These are phyloP conservation scores for Cafeteria roenbergensis DNA, from an alignment of 108 stramenopile species.

Conservation along the genomic window DNA sequence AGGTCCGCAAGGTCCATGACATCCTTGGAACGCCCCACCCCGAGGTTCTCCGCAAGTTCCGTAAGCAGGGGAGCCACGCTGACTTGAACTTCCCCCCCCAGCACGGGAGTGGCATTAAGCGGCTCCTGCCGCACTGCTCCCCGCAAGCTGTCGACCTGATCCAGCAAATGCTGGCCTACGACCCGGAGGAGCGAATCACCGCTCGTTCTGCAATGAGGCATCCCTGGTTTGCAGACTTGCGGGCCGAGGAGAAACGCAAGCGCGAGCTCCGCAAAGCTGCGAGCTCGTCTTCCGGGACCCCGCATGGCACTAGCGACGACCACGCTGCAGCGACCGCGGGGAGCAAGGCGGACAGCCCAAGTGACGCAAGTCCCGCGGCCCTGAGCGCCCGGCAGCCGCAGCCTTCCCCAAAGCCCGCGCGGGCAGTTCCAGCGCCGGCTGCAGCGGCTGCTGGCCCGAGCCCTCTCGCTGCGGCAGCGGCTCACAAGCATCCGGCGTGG, in stretches of 20 bases:
- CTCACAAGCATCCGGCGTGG: too few species aligned
- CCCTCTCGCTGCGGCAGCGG: too few species aligned
- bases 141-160: conserved; percentile 50
- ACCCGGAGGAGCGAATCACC: conserved; percentile 57
- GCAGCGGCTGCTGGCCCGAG: too few species aligned
- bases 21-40: conserved; percentile 47
- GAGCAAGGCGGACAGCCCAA: too few species aligned
- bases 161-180: conserved; percentile 48
- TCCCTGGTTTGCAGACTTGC: conserved; percentile 52
- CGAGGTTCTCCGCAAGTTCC: conserved; percentile 43
- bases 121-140: conserved; percentile 53
- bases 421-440: too few species aligned
- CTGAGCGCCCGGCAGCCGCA: too few species aligned
- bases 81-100: conserved; percentile 51
- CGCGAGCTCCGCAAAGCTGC: conserved; percentile 2
- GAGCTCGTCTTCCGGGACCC: too few species aligned
- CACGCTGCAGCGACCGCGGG: too few species aligned
- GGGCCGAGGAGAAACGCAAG: conserved; percentile 17
- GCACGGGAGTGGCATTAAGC: conserved; percentile 53
- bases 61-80: conserved; percentile 52
- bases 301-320: neutral
- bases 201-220: conserved; percentile 53
- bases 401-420: too few species aligned
- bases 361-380: too few species aligned
- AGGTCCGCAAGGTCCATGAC: conserved; percentile 60